phyloP scores from a whole-genome alignment of 768 basidiomycete genomes.

The Agaricus subrufescens region DNA sequence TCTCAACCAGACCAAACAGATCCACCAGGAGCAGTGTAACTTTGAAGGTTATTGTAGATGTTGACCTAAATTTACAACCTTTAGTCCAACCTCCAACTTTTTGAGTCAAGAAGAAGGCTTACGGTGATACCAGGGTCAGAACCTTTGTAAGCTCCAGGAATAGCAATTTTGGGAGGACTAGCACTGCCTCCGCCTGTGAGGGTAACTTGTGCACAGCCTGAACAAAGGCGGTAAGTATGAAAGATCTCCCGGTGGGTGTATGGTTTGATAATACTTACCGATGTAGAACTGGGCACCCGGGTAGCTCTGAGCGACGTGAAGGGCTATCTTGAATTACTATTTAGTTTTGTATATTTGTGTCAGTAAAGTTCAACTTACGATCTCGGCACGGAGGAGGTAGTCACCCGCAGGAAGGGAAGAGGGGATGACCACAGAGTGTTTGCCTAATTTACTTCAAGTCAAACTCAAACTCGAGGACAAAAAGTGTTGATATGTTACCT shows the following conservation, averaged over 20 bases:
- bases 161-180: constrained; percentile 40
- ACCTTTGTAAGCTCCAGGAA: constrained; percentile 43
- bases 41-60: constrained; percentile 54
- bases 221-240: neutral
- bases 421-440: constrained; percentile 40
- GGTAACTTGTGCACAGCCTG: constrained; percentile 46
- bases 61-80: constrained; percentile 31
- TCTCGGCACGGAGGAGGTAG: constrained; percentile 46
- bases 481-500: constrained; percentile 20
- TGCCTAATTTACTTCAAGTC: constrained; percentile 20
- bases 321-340: constrained; percentile 18
- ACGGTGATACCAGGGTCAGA: constrained; percentile 45
- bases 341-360: neutral
- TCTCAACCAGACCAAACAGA: constrained; percentile 36
- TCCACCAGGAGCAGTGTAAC: constrained; percentile 39
- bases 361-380: constrained; percentile 25
- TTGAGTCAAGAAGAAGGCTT: constrained; percentile 4
- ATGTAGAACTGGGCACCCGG: constrained; percentile 44
- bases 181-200: constrained; percentile 39
- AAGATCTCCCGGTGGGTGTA: constrained; percentile 27
- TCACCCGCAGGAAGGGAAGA: constrained; percentile 41
- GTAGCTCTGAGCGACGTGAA: constrained; percentile 37
- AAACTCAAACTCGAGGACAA: neutral
- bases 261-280: constrained; percentile 34
- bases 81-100: neutral